These are phyloP conservation scores for Venturia pyrina DNA, from an alignment of 2,329 filamentous ascomycete genomes.

Conservation along the genomic window DNA sequence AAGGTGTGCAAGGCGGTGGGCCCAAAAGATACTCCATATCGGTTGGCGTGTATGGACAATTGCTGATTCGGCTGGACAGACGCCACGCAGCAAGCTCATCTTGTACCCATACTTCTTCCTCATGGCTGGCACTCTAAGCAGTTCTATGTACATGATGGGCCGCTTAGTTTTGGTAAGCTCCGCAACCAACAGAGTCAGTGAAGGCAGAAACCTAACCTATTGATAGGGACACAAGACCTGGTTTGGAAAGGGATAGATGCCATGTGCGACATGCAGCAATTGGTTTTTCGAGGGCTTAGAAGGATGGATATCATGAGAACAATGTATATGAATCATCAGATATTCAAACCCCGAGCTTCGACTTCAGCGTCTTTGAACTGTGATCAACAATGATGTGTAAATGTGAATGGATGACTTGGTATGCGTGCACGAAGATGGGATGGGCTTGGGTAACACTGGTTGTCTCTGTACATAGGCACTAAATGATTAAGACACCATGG, in stretches of 20 bases:
- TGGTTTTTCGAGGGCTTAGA: background rate
- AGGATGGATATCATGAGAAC: background rate
- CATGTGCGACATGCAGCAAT: background rate
- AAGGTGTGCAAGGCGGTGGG: background rate
- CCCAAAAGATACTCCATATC: background rate
- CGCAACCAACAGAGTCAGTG: background rate
- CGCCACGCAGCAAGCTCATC: conserved; percentile 53
- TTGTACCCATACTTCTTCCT: conserved; percentile 59
- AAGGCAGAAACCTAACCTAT: background rate
- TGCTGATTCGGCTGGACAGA: conserved; percentile 33
- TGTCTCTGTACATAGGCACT: background rate
- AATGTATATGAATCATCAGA: background rate
- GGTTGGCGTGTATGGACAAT: background rate
- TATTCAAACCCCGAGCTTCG: background rate
- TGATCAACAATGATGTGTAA: background rate
- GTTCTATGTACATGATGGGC: conserved; percentile 58
- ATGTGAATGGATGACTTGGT: background rate
- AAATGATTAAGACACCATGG: too few relatives aligned
- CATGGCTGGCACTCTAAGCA: conserved; percentile 40
- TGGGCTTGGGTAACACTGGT: too few relatives aligned
- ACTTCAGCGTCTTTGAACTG: background rate
- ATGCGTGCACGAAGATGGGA: background rate
- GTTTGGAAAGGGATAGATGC: conserved; percentile 48
- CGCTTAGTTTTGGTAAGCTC: conserved; percentile 51
- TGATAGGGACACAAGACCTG: conserved; percentile 64